Evolutionary conservation across 805 yeast genomes (phyloP).

Genomic region (Lachancea waltii): DNA sequence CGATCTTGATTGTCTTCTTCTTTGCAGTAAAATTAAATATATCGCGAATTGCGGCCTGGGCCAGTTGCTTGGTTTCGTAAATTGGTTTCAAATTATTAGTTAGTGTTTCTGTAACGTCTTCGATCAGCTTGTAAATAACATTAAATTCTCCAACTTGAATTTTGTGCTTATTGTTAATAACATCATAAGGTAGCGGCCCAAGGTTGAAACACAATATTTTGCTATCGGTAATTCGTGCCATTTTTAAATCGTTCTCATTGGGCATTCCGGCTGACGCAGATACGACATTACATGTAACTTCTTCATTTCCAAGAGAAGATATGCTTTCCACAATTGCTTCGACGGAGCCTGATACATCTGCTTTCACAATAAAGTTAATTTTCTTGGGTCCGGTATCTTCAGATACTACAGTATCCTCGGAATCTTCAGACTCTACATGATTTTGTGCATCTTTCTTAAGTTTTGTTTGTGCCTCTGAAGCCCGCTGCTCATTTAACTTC

Average conservation of each 20-base stretch:
- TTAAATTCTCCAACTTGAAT: constrained; percentile 58
- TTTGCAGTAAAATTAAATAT: constrained; percentile 63
- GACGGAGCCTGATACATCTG: constrained; percentile 91
- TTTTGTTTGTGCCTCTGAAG: constrained; percentile 45
- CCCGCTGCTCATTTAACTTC: constrained; percentile 57
- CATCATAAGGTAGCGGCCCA: constrained; percentile 53
- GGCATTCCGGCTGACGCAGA: constrained; percentile 74
- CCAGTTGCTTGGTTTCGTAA: constrained; percentile 56
- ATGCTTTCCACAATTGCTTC: constrained; percentile 88
- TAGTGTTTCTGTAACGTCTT: constrained; percentile 65
- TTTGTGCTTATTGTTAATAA: constrained; percentile 48
- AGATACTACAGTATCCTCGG: constrained; percentile 23
- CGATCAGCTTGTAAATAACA: constrained; percentile 83
- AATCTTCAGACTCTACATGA: constrained; percentile 29
- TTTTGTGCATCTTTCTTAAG: constrained; percentile 49
- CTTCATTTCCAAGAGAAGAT: constrained; percentile 77
- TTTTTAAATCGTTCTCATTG: constrained; percentile 56
- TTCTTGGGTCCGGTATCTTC: constrained; percentile 19
- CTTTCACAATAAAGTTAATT: constrained; percentile 66
- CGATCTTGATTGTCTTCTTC: constrained; percentile 55
- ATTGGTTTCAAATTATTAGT: constrained; percentile 56
- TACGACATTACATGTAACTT: constrained; percentile 64
- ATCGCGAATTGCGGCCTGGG: constrained; percentile 64
- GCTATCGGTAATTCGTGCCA: constrained; percentile 68
- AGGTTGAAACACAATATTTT: constrained; percentile 74